Base-by-base conservation (phyloP, 495 filamentous ascomycete species). In the Penicillium subrubescens region DNA sequence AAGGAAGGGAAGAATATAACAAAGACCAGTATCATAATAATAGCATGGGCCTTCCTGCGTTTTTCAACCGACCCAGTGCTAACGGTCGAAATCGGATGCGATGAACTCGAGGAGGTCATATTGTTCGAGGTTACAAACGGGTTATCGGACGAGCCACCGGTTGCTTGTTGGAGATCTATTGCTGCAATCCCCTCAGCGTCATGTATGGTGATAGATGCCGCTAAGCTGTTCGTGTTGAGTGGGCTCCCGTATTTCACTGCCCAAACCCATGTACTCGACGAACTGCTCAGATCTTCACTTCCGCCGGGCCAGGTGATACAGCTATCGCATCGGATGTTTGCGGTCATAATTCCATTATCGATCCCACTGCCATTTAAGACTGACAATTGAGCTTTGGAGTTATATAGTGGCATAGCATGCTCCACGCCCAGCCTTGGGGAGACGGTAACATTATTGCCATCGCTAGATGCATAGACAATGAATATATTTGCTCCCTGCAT, bases 401-500 rank as follows among this genome's bases (percentile, higher is more conserved):
- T 83, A 65, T 79, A 77, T 14, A 69, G 19, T 1, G 90, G 90
- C 72, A 81, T 70, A 14, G 75, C 57, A 66, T 91, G 79, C 6
- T 81, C 82, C 12, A 70, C 73, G 17, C 85, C 86, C 21, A 73
- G 70, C 15, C 90, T 82, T 4, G 87, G 82, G 25, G 89, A 91
- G 54, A 90, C 63, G 0, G 90, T 92, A 69, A 91, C 79, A 27
- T 74, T 74, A 63, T 89, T 87, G 23, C 67, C 66, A 6, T 69
- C 67, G 8, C 65, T 67, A 10, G 86, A 84, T 37, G 86, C 72
- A 71, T 91, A 92, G 64, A 91, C 81, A 33, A 92, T 68, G 66
- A 92, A 91, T 21, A 93, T 88, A 67, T 87, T 87, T 25, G 90
- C 78, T 25, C 83, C 86, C 8, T 73, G 67, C 90, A 92, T 92